Conservation (phyloP, 805 yeast species). For the Saturnispora galanensis region DNA sequence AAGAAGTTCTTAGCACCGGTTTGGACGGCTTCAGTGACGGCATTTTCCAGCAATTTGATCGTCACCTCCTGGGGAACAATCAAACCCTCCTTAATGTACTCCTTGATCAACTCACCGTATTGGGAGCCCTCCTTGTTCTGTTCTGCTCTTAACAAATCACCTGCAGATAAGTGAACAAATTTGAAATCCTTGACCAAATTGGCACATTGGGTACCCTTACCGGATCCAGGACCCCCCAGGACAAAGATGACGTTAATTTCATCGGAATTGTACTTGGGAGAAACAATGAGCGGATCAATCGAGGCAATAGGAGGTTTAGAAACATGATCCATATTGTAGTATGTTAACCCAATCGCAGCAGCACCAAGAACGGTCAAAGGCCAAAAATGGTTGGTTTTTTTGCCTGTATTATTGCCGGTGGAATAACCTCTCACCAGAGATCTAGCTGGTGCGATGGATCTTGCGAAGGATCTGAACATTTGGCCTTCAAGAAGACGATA, state of each 20-base stretch:
- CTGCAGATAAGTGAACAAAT: constrained; percentile 90
- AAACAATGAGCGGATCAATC: constrained; percentile 24
- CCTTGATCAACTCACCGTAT: constrained; percentile 77
- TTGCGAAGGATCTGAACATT: not conserved
- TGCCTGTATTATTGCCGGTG: not conserved
- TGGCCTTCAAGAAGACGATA: not conserved
- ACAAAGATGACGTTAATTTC: constrained; percentile 72
- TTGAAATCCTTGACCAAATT: constrained; percentile 70
- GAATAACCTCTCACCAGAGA: not conserved
- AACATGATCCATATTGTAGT: constrained; percentile 22
- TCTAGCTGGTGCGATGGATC: not conserved
- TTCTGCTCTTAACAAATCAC: constrained; percentile 89
- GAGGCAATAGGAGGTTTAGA: constrained; percentile 26
- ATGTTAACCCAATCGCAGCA: constrained; percentile 26
- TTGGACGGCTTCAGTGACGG: constrained; percentile 47
- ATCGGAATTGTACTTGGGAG: constrained; percentile 10
- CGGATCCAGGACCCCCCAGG: constrained; percentile 96
- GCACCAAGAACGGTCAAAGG: constrained; percentile 23
- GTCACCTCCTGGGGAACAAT: constrained; percentile 95
- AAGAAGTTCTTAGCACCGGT: constrained; percentile 58
- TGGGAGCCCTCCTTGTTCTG: constrained; percentile 74
- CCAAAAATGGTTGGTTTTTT: constrained; percentile 14
- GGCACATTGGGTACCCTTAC: constrained; percentile 95
- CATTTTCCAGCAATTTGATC: constrained; percentile 68
- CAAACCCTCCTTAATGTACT: constrained; percentile 74